Conservation (phyloP, 2,329 filamentous ascomycete genomes). For the Colletotrichum siamense region DNA sequence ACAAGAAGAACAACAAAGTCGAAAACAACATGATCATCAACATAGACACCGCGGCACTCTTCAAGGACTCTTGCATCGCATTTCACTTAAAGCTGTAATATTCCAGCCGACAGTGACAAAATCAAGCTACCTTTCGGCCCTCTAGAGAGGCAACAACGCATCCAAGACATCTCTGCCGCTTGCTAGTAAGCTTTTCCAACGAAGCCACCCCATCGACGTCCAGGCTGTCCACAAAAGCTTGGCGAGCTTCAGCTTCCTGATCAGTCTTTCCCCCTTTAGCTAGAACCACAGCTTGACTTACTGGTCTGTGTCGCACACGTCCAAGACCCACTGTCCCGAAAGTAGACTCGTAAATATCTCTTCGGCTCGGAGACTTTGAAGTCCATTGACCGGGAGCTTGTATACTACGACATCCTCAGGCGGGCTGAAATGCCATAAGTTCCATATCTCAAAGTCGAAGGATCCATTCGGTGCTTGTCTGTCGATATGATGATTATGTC, state of each 20-base stretch:
- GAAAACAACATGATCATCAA: background rate
- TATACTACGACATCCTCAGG: conserved; percentile 5
- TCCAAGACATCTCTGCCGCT: background rate
- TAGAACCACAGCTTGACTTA: conserved; percentile 16
- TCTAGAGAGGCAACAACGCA: background rate
- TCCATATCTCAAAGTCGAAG: conserved; percentile 50
- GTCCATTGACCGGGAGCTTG: conserved; percentile 1
- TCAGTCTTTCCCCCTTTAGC: conserved; percentile 12
- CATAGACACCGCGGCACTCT: background rate
- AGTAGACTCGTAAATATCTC: background rate
- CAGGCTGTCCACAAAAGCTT: background rate
- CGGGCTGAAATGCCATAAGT: conserved; percentile 48
- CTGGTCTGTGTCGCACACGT: background rate
- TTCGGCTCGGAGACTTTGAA: background rate
- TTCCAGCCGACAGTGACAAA: background rate
- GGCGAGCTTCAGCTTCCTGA: background rate
- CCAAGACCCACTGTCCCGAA: background rate
- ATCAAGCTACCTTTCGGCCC: background rate
- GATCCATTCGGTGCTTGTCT: conserved; percentile 43
- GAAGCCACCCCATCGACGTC: background rate
- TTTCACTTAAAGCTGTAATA: background rate
- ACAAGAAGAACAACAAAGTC: background rate
- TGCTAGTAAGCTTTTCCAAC: background rate
- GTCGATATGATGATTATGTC: conserved; percentile 26
- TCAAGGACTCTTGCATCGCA: background rate